Conservation (phyloP, 2,329 filamentous ascomycete species). For the Fragosphaeria purpurea region DNA sequence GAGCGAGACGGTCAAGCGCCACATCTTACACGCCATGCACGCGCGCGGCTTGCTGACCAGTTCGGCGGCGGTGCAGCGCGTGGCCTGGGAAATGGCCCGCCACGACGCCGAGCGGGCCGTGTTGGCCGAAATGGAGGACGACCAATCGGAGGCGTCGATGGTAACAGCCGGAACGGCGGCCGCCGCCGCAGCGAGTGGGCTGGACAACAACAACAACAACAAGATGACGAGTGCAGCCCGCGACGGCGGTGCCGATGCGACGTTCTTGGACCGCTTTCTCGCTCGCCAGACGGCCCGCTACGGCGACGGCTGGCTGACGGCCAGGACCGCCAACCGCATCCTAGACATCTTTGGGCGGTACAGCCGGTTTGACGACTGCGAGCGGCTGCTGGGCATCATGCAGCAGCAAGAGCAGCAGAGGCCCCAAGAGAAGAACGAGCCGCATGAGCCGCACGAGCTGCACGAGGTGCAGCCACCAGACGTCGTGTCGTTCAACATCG, state of each 20-base stretch:
- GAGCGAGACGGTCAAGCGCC: constrained; percentile 43
- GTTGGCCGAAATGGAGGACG: background rate
- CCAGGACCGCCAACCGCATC: constrained; percentile 25
- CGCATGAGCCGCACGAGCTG: background rate
- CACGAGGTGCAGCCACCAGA: constrained; percentile 15
- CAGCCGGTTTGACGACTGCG: constrained; percentile 21
- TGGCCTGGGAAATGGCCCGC: constrained; percentile 33
- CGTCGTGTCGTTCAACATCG: constrained; percentile 25
- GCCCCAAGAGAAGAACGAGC: background rate
- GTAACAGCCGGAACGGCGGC: background rate
- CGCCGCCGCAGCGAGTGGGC: background rate
- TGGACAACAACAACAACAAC: background rate
- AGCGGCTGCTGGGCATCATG: constrained; percentile 24
- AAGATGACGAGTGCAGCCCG: constrained; percentile 14
- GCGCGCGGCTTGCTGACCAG: constrained; percentile 32
- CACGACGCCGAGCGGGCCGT: constrained; percentile 33
- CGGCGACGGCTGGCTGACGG: constrained; percentile 35
- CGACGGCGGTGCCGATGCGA: constrained; percentile 18
- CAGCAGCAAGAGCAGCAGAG: background rate
- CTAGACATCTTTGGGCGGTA: constrained; percentile 33
- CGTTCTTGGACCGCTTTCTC: constrained; percentile 26
- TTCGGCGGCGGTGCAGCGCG: constrained; percentile 22
- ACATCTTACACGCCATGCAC: constrained; percentile 37
- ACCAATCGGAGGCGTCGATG: background rate
- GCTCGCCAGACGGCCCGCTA: constrained; percentile 31